Evolutionary conservation across 2,329 filamentous ascomycete species (phyloP), one percentile per base, ranked within the genome.

Genomic region (Hypoxylon sp.): DNA sequence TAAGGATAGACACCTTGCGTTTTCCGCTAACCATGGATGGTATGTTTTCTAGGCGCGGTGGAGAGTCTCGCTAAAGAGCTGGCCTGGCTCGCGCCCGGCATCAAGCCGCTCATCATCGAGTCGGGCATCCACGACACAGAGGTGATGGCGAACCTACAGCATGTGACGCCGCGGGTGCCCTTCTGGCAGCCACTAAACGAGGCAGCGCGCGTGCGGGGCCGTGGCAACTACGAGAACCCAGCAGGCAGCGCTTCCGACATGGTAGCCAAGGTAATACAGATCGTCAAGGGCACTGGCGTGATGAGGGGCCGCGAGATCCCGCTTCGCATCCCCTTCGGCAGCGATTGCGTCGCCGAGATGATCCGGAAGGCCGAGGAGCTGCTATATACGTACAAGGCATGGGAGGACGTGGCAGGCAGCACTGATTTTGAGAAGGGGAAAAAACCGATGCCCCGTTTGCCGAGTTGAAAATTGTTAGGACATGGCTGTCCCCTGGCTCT

Each of bases 61-160:
- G 65, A 68, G 47, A 62, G 66, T 46, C 57, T 65, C 4, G 10
- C 62, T 4, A 68, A 65, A 50, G 66, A 68, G 33, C 39, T 68
- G 1, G 62, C 66, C n/a, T 68, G 62, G 66, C 62, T 65, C 17
- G 66, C 66, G 13, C 65, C 65, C 10, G 61, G 65, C 10, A 65
- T 67, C 26, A 70, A 70, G 59, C 63, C 64, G 24, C 35, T 64
- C 10, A 67, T 67, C 33, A 53, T 67, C 59, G 59, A 67, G 26
- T 61, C 67, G 11, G 59, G 67, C 37, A 63, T 68, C 61, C 46
- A 42, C 26, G 31, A 33, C 29, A 68, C 65, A 1, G 65, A 70
- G 13, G 48, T 63, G 10, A 62, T 68, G 66, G 19, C 24, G 0
- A 68, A 68, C 5, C 11, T 68, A 1, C 62, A 68, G 14, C 55